phyloP scores from a whole-genome alignment of 1,284 basidiomycete genomes.

The Melampsora medusae region DNA sequence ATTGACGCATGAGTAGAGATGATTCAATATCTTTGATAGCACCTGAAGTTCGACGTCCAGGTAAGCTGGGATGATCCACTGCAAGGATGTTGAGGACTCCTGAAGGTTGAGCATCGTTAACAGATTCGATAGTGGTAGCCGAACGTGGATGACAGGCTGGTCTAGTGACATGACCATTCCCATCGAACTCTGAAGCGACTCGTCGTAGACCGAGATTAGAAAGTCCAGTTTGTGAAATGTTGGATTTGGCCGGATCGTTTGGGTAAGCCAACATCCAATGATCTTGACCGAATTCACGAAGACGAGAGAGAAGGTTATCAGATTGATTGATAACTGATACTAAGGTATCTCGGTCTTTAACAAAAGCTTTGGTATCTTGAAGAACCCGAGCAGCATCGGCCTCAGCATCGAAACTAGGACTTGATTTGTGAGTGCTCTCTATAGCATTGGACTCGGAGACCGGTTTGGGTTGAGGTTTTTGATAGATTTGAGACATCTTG shows the following conservation, averaged over 20 bases:
- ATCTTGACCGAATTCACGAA: slow-evolving; percentile 15
- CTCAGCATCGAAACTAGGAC: slow-evolving; percentile 5
- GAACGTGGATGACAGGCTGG: too few relatives aligned
- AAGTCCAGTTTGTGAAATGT: not conserved
- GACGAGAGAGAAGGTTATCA: slow-evolving; percentile 6
- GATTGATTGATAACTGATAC: slow-evolving; percentile 34
- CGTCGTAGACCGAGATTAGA: not conserved
- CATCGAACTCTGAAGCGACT: too few relatives aligned
- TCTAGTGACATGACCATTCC: too few relatives aligned
- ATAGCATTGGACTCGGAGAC: too few relatives aligned
- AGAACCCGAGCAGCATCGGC: slow-evolving; percentile 10
- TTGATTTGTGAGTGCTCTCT: too few relatives aligned
- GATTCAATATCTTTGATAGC: slow-evolving; percentile 11
- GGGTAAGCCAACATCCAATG: slow-evolving; percentile 19
- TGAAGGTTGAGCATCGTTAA: too few relatives aligned
- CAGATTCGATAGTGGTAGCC: too few relatives aligned
- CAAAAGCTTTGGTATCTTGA: slow-evolving; percentile 26
- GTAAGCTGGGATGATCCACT: not conserved
- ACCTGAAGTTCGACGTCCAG: slow-evolving; percentile 31
- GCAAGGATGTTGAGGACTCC: not conserved
- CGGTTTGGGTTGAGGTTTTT: too few relatives aligned
- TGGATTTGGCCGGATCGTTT: not conserved
- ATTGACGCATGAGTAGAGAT: slow-evolving; percentile 27
- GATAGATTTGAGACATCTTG: too few relatives aligned
- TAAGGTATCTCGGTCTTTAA: slow-evolving; percentile 32